Evolutionary conservation across 2,329 filamentous ascomycete species (phyloP).

Genomic region (Esteya vermicola): DNA sequence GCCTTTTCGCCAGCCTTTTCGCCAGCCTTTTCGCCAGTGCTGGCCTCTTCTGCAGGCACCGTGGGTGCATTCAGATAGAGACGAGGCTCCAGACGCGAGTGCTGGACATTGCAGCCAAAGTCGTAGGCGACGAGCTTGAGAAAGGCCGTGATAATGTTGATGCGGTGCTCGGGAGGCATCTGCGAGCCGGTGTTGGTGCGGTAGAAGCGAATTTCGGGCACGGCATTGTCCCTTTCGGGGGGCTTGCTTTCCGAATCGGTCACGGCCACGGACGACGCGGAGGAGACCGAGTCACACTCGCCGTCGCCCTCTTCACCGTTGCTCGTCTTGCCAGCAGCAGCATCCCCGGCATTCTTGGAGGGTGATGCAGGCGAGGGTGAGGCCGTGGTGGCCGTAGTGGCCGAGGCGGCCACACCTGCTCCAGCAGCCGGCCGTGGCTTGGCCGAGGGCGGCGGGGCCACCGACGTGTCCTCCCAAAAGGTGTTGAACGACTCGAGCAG

Average conservation of each 20-base stretch:
- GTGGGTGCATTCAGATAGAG: conserved; percentile 29
- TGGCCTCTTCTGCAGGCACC: background rate
- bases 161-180: conserved; percentile 44
- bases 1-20: no score
- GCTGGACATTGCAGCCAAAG: conserved; percentile 47
- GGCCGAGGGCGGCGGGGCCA: conserved; percentile 13
- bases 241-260: conserved; percentile 8
- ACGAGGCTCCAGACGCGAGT: conserved; percentile 43
- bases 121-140: conserved; percentile 52
- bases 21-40: no score
- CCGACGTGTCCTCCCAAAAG: conserved; percentile 47
- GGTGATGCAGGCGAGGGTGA: background rate
- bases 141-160: conserved; percentile 42
- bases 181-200: conserved; percentile 36
- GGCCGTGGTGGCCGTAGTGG: conserved; percentile 14
- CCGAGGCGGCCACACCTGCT: conserved; percentile 23
- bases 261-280: conserved; percentile 5
- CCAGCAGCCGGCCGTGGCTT: conserved; percentile 21
- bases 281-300: conserved; percentile 6
- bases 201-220: conserved; percentile 16
- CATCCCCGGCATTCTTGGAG: background rate
- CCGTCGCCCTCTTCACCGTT: conserved; percentile 6
- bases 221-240: conserved; percentile 4
- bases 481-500: conserved; percentile 43
- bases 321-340: background rate